Percentiles rank a stretch among this genome's conserved stretches.
Evolutionary conservation across 805 yeast species (phyloP).

Genomic region (Candida endomychidarum): DNA sequence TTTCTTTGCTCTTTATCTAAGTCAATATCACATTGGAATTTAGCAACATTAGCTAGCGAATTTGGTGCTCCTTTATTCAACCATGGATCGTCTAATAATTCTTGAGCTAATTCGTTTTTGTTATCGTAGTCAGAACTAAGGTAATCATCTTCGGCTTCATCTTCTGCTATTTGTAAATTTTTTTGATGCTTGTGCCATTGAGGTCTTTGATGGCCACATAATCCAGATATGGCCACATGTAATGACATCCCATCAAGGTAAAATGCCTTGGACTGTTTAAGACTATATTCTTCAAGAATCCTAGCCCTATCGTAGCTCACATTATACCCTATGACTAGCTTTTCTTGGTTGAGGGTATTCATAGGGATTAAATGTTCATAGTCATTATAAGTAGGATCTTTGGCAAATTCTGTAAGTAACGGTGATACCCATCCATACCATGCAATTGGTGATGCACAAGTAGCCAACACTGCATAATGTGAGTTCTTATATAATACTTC

Average conservation of each 20-base stretch:
- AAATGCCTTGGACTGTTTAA: constrained; percentile 67
- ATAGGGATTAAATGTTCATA: constrained; percentile 76
- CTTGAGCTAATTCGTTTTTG: constrained; percentile 25
- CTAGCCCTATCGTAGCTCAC: constrained; percentile 90
- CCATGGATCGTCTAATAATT: constrained; percentile 77
- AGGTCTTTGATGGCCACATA: constrained; percentile 89
- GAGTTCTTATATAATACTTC: constrained; percentile 80
- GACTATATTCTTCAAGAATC: constrained; percentile 75
- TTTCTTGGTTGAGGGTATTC: constrained; percentile 43
- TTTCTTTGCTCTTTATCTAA: constrained; percentile 71
- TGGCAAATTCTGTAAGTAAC: constrained; percentile 55
- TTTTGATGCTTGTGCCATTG: constrained; percentile 65
- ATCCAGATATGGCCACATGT: constrained; percentile 87
- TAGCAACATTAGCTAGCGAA: constrained; percentile 75
- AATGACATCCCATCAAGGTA: constrained; percentile 90
- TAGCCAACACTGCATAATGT: constrained; percentile 74
- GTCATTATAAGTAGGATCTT: constrained; percentile 27
- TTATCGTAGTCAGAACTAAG: neutral
- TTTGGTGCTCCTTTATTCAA: constrained; percentile 71
- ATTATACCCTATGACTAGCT: constrained; percentile 84
- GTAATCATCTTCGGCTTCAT: constrained; percentile 9
- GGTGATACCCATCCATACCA: constrained; percentile 98
- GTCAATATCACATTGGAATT: constrained; percentile 68
- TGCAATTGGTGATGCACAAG: constrained; percentile 71
- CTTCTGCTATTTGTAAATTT: constrained; percentile 21